These are phyloP conservation scores for Chimonanthus salicifolius DNA, from an alignment of 164 flowering plant genomes.

Conservation along the genomic window DNA sequence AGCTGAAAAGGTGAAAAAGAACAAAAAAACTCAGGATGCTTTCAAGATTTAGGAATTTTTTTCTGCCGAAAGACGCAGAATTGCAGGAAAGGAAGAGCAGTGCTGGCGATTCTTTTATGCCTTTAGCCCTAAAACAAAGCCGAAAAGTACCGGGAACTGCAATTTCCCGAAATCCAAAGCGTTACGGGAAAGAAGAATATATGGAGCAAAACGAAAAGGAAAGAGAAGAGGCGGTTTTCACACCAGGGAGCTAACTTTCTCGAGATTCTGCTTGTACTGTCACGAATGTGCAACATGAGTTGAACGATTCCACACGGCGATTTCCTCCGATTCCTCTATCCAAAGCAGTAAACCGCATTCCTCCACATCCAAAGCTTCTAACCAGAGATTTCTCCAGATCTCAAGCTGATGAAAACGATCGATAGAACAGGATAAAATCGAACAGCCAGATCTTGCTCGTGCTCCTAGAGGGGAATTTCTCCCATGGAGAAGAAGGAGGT, in stretches of 20 bases:
- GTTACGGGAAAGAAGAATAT: background rate
- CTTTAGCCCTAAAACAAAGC: slow-evolving; percentile 5
- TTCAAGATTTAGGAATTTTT: background rate
- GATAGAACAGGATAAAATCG: background rate
- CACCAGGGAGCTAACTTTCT: slow-evolving; percentile 1
- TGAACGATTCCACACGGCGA: slow-evolving; percentile 7
- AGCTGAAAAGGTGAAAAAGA: background rate
- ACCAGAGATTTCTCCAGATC: background rate
- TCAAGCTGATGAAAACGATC: background rate
- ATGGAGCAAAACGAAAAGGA: background rate
- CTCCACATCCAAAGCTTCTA: slow-evolving; percentile 1
- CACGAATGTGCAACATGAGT: background rate
- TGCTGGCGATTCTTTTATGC: background rate
- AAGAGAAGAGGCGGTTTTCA: background rate
- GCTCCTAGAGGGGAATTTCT: background rate
- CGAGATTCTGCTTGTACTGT: slow-evolving; percentile 8
- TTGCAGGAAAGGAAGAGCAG: background rate
- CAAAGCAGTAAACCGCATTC: background rate
- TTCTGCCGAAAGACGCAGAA: background rate
- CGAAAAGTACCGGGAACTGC: slow-evolving; percentile 4
- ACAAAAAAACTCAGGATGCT: background rate
- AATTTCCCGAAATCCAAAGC: slow-evolving; percentile 7
- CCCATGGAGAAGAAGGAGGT: background rate
- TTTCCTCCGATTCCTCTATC: background rate
- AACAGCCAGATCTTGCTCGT: background rate